Conservation (phyloP, 306 rosid species). For the Malus sylvestris region DNA sequence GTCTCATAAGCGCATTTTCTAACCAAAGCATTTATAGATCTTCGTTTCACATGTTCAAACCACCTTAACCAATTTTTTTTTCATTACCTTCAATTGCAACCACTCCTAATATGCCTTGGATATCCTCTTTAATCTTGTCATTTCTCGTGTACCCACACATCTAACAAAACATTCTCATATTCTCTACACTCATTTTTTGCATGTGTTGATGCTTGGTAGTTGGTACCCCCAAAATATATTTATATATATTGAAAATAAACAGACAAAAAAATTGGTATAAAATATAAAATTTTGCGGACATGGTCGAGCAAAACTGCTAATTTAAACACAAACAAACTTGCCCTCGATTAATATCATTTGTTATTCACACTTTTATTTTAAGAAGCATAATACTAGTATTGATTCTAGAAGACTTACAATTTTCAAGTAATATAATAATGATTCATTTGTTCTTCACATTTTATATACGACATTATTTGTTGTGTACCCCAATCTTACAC, state of each 20-base stretch:
- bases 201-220: too few species aligned
- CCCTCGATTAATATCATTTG: background rate
- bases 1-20: too few species aligned
- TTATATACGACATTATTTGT: background rate
- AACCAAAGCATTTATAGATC: too few species aligned
- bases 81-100: too few species aligned
- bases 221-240: too few species aligned
- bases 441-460: background rate
- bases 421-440: background rate
- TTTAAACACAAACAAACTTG: background rate
- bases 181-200: too few species aligned
- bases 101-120: too few species aligned
- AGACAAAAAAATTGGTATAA: background rate
- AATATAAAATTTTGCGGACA: background rate
- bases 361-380: background rate
- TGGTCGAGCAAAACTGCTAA: background rate
- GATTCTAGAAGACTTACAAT: background rate
- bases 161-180: too few species aligned
- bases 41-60: too few species aligned
- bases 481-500: background rate
- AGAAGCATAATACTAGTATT: background rate
- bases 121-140: too few species aligned
- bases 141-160: too few species aligned
- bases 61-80: too few species aligned
- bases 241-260: background rate